A percentile compares a stretch with the other conserved stretches of the same genome.
These are phyloP conservation scores for Caryopteris hybrid DNA, from an alignment of 305 asterid genomes.

Conservation along the genomic window DNA sequence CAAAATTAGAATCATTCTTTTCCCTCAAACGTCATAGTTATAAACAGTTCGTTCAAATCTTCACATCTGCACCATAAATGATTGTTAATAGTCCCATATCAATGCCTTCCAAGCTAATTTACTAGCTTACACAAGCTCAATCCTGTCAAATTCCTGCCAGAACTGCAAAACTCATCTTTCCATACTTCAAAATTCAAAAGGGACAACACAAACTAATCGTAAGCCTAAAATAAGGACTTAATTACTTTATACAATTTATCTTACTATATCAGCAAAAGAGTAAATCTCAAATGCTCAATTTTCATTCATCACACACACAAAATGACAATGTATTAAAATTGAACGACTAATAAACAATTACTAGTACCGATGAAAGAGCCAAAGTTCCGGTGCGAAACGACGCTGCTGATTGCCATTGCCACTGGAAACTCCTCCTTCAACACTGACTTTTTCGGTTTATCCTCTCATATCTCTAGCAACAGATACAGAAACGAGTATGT, in stretches of 20 bases:
- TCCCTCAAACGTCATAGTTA: not conserved
- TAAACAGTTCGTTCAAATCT: not conserved
- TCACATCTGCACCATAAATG: not conserved
- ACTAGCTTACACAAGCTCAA: constrained; percentile 4
- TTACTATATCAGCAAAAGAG: not conserved
- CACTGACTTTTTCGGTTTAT: not conserved
- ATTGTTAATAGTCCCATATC: not conserved
- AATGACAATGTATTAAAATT: not conserved
- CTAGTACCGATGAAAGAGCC: constrained; percentile 48
- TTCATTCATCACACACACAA: not conserved
- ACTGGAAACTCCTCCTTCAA: constrained; percentile 26
- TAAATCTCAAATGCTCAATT: not conserved
- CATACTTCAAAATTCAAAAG: not conserved
- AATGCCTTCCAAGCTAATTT: constrained; percentile 10
- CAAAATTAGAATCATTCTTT: not conserved
- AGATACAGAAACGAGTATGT: not conserved
- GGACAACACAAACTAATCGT: not conserved
- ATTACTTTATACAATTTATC: not conserved
- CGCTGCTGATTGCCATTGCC: constrained; percentile 78
- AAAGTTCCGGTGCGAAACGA: constrained; percentile 73
- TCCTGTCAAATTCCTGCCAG: not conserved
- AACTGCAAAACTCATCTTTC: not conserved
- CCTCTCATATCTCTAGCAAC: constrained; percentile 3
- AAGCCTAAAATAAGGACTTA: not conserved
- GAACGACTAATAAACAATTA: not conserved